A percentile compares a stretch with the other conserved stretches of the same genome.
Conservation (phyloP, 345 rosid genomes). For the Sonneratia caseolaris region DNA sequence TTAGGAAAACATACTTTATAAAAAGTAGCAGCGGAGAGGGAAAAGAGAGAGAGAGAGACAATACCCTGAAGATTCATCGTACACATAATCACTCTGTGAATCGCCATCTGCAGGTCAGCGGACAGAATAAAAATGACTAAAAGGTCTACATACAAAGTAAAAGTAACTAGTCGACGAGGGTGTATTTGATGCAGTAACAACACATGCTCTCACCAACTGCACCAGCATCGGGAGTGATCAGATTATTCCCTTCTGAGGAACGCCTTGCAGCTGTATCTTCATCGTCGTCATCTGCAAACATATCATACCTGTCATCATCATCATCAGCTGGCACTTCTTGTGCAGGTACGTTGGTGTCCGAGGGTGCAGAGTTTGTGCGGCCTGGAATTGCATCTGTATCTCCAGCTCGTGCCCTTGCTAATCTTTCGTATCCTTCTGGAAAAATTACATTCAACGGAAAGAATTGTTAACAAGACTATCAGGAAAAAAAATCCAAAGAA, state of each 20-base stretch:
- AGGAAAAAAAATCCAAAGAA: background rate
- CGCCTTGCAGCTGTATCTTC: slow-evolving; percentile 26
- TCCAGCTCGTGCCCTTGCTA: slow-evolving; percentile 48
- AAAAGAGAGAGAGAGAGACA: background rate
- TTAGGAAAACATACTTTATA: background rate
- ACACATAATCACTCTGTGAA: slow-evolving; percentile 54
- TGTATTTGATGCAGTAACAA: background rate
- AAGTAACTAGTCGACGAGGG: background rate
- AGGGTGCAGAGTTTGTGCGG: slow-evolving; percentile 13
- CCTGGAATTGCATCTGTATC: slow-evolving; percentile 13
- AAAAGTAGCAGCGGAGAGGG: background rate
- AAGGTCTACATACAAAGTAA: slow-evolving; percentile 8
- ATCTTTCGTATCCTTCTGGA: slow-evolving; percentile 76
- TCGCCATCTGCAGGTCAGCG: slow-evolving; percentile 42
- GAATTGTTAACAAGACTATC: background rate
- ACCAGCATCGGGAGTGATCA: slow-evolving; percentile 16
- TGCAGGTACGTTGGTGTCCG: slow-evolving; percentile 18
- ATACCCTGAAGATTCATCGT: slow-evolving; percentile 91
- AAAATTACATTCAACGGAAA: background rate
- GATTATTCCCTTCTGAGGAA: slow-evolving; percentile 21
- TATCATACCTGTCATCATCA: slow-evolving; percentile 45
- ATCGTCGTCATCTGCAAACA: slow-evolving; percentile 71
- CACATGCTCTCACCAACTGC: slow-evolving; percentile 29
- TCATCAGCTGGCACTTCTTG: slow-evolving; percentile 20
- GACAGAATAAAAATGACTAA: slow-evolving; percentile 4